Percentiles rank a stretch among this genome's conserved stretches.
phyloP scores from a whole-genome alignment of 768 basidiomycete genomes.

The Mycena floridula region DNA sequence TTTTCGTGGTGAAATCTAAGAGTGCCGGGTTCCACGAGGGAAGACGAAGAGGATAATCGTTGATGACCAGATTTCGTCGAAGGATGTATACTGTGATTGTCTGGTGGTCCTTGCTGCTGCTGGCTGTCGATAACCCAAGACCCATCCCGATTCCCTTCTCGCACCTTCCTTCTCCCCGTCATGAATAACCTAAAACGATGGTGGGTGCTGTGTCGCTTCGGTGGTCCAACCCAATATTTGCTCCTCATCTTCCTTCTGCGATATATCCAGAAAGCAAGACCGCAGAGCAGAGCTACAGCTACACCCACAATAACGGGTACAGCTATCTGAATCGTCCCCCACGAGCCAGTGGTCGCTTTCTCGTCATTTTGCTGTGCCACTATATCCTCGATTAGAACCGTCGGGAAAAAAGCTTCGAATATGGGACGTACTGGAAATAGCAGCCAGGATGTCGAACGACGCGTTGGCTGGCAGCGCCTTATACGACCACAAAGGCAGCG shows the following conservation, averaged over 20 bases:
- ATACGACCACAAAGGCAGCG: slow-evolving; percentile 1
- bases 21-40: no score
- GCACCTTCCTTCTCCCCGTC: slow-evolving; percentile 1
- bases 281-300: slow-evolving; percentile 17
- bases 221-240: slow-evolving; percentile 1
- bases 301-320: slow-evolving; percentile 27
- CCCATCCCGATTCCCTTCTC: background rate
- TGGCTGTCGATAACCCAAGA: slow-evolving; percentile 4
- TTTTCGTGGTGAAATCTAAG: no score
- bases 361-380: background rate
- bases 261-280: slow-evolving; percentile 17
- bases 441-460: slow-evolving; percentile 1
- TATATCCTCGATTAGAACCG: background rate
- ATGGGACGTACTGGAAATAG: slow-evolving; percentile 1
- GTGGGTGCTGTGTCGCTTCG: background rate
- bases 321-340: slow-evolving; percentile 26
- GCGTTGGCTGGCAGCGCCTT: background rate
- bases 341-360: slow-evolving; percentile 7
- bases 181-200: slow-evolving; percentile 7
- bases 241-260: slow-evolving; percentile 7
- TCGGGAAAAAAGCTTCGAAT: background rate
- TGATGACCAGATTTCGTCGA: slow-evolving; percentile 3
- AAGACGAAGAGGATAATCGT: slow-evolving; percentile 5
- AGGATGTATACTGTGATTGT: background rate
- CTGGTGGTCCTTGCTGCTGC: background rate